Percentiles rank a stretch among this genome's conserved stretches.
These are phyloP conservation scores for Cryptosporidium ryanae DNA, from an alignment of 169 alveolate genomes.

Conservation along the genomic window DNA sequence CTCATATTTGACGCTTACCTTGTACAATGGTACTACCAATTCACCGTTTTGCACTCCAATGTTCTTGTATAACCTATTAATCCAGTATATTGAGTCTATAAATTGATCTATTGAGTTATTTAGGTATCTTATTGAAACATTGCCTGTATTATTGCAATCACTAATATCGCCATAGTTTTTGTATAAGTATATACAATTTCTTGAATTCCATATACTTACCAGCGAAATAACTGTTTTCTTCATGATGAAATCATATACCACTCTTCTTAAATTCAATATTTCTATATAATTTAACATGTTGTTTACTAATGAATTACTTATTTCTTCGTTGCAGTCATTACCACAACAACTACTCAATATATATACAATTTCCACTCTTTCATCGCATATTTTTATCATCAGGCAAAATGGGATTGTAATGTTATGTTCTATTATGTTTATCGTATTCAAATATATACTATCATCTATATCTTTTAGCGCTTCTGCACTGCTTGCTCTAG, in stretches of 20 bases:
- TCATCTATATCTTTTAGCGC: neutral
- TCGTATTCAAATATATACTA: conserved; percentile 10
- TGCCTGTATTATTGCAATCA: neutral
- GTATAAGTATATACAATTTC: neutral
- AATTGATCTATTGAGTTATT: conserved; percentile 1
- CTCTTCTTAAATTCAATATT: neutral
- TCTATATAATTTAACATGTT: conserved; percentile 15
- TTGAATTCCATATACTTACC: conserved; percentile 18
- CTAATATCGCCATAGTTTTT: too few species aligned
- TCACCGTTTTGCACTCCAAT: neutral
- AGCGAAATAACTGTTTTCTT: neutral
- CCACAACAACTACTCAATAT: neutral
- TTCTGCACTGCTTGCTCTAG: neutral
- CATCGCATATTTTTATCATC: neutral
- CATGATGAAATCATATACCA: conserved; percentile 2
- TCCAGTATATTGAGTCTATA: conserved; percentile 2
- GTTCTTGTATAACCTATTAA: neutral
- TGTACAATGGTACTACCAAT: neutral
- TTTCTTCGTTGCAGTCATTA: neutral
- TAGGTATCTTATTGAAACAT: neutral
- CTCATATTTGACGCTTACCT: neutral
- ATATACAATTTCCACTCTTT: conserved; percentile 1
- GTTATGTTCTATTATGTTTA: neutral
- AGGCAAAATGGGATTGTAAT: conserved; percentile 46
- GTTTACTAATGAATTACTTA: neutral